Conservation (phyloP, 2,329 filamentous ascomycete genomes). For the Penicillium sp. region DNA sequence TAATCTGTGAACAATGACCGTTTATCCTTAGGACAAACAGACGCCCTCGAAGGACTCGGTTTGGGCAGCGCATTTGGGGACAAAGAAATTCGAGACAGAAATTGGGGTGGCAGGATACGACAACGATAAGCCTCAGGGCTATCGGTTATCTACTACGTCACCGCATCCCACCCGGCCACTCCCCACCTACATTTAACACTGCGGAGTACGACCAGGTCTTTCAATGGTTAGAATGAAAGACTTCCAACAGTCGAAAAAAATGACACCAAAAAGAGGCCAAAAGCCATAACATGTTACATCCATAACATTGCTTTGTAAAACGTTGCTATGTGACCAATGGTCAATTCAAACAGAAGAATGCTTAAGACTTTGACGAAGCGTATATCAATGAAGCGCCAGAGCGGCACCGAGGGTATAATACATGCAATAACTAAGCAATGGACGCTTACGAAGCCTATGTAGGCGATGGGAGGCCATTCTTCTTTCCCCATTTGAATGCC, state of each 20-base stretch:
- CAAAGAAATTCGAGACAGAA: constrained; percentile 6
- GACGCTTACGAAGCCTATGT: constrained; percentile 6
- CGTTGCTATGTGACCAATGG: constrained; percentile 6
- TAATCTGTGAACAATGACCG: background rate
- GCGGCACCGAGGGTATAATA: constrained; percentile 29
- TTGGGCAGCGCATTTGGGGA: background rate
- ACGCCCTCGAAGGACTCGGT: background rate
- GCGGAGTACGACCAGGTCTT: background rate
- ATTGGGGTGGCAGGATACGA: constrained; percentile 17
- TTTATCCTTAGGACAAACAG: constrained; percentile 1
- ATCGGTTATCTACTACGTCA: constrained; percentile 18
- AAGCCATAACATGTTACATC: background rate
- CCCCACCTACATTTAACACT: background rate
- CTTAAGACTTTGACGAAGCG: constrained; percentile 8
- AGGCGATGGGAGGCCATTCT: constrained; percentile 45
- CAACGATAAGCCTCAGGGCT: constrained; percentile 5
- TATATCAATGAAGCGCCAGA: constrained; percentile 10
- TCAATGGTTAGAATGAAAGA: background rate
- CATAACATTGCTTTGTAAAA: background rate
- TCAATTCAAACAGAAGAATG: background rate
- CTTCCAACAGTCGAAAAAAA: background rate
- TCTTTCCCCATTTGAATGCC: constrained; percentile 56
- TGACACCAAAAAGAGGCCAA: background rate
- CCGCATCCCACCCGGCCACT: constrained; percentile 11
- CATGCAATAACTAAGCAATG: constrained; percentile 8